phyloP scores from a whole-genome alignment of 176 grass and related monocot species.

The Olyra latifolia region DNA sequence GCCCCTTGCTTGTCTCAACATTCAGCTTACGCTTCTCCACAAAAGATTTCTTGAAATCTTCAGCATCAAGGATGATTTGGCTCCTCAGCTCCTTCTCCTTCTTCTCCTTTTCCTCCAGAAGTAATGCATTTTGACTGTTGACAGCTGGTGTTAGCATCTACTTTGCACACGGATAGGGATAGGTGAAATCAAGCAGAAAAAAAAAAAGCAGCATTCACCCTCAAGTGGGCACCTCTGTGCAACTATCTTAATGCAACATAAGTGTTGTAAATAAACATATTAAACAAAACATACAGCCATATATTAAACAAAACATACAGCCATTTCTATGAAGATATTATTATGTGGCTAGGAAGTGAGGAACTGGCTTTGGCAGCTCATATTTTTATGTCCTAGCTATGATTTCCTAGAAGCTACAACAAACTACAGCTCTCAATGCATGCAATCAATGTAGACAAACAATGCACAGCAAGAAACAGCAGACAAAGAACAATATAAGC shows the following conservation, averaged over 20 bases:
- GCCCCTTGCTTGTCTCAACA: slow-evolving; percentile 58
- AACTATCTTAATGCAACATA: not conserved
- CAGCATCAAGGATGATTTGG: slow-evolving; percentile 66
- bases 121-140: slow-evolving; percentile 73
- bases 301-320: not conserved
- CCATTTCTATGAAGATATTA: not conserved
- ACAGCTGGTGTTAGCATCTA: slow-evolving; percentile 8
- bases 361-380: not conserved
- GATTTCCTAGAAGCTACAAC: not conserved
- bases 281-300: not conserved
- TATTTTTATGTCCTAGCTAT: not conserved
- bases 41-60: slow-evolving; percentile 70
- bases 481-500: not conserved
- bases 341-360: not conserved
- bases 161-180: not conserved
- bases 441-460: not conserved
- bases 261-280: not conserved
- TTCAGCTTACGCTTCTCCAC: slow-evolving; percentile 79
- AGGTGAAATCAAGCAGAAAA: not conserved
- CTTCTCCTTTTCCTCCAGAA: slow-evolving; percentile 82
- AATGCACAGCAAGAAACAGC: not conserved
- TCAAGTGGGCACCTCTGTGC: not conserved
- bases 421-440: not conserved
- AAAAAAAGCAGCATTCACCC: not conserved
- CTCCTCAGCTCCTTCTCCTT: slow-evolving; percentile 71